These are phyloP conservation scores for Mycena vitilis DNA, from an alignment of 768 basidiomycete species.

Conservation along the genomic window DNA sequence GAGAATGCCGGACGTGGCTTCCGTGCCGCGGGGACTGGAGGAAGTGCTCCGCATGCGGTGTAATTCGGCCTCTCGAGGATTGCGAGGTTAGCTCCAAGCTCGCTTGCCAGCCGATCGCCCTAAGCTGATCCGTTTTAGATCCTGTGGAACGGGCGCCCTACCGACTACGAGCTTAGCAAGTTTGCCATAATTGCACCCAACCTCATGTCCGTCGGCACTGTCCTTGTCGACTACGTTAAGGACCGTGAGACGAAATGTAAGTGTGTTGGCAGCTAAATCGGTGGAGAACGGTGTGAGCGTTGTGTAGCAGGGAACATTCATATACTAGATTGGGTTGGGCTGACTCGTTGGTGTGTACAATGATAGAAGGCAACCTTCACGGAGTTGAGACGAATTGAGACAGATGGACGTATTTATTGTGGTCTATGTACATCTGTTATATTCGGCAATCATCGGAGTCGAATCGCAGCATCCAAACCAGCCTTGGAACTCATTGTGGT, in stretches of 20 bases:
- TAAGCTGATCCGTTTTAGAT: constrained; percentile 10
- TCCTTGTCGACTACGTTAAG: constrained; percentile 30
- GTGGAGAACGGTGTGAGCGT: constrained; percentile 5
- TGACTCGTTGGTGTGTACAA: too few relatives aligned
- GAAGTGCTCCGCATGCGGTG: constrained; percentile 32
- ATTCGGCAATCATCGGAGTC: background rate
- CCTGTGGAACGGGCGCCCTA: constrained; percentile 26
- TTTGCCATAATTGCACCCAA: constrained; percentile 32
- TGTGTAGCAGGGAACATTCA: too few relatives aligned
- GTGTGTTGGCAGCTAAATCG: constrained; percentile 15
- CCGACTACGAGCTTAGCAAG: constrained; percentile 33
- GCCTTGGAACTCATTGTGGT: too few relatives aligned
- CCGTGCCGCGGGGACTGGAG: constrained; percentile 34
- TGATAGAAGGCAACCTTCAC: too few relatives aligned
- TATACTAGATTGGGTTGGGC: too few relatives aligned
- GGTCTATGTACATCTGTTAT: background rate
- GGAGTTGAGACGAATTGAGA: background rate
- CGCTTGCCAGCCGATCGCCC: background rate
- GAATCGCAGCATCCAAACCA: background rate
- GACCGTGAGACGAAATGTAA: constrained; percentile 29
- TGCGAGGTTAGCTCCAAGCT: constrained; percentile 25
- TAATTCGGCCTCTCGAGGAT: constrained; percentile 29
- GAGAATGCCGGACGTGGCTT: constrained; percentile 26
- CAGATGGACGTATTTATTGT: background rate
- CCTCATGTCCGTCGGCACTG: constrained; percentile 23